Evolutionary conservation across 495 filamentous ascomycete genomes (phyloP), one percentile per base, ranked within the genome.

Genomic region (Hypoxylon perforatum): DNA sequence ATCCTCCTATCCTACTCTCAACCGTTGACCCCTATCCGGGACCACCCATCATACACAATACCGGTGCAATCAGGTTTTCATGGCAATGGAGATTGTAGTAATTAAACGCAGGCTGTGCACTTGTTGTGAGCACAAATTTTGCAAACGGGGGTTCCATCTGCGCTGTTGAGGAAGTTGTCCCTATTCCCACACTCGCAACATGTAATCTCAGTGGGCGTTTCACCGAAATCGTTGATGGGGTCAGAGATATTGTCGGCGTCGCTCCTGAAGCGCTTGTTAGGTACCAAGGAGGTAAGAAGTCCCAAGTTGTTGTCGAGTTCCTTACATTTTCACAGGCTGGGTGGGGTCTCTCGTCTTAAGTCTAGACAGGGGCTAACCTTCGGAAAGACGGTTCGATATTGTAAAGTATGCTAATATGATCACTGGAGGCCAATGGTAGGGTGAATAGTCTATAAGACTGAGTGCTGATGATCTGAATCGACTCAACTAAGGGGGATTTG

Each of bases 251-350:
- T 33, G 12, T 61, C 65, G 25, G 7, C 23, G 23, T 36, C 18
- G 17, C 30, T 17, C 66, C 66, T 69, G 48, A 21, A 21, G 11
- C 1, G 7, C 33, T 23, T 44, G 14, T 67, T 49, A 67, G 53
- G n/a, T n/a, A 38, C 44, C 4, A 8, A 2, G 0, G 44, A 67
- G 53, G n/a, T n/a, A 38, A 50, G 9, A 8, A 2, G 0, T 15
- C 11, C 10, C 0, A 36, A 44, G 30, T 38, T 11, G 4, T 3
- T 17, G 18, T 5, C 4, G 46, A 21, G 21, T 14, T 14, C 21
- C 59, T 63, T 14, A 68, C 65, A 68, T 68, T 58, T 22, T 63
- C n/a, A n/a, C n/a, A n/a, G 5, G 19, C 30, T 4, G 23, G 22
- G 28, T 33, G 11, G 19, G 9, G 8, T 11, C 11, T 19, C 30